Evolutionary conservation across 192 early-diverging fungal genomes (phyloP).

Genomic region (Coemansia sp.): DNA sequence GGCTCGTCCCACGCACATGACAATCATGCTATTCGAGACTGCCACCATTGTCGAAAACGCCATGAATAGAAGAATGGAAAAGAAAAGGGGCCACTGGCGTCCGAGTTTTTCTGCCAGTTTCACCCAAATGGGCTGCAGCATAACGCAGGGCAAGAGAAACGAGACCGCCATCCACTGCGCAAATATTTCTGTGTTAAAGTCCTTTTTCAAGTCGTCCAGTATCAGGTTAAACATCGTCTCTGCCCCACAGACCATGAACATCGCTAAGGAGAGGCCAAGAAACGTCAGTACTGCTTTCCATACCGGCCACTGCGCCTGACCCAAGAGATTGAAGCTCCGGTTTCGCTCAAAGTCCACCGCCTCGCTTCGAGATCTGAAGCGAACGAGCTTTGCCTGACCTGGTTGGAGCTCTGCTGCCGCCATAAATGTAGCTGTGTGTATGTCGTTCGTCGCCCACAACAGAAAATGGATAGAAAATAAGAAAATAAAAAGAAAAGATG

Average conservation of each 20-base stretch:
- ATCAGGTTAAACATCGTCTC: conserved; percentile 85
- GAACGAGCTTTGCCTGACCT: not conserved
- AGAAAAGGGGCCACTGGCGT: conserved; percentile 38
- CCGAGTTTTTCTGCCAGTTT: conserved; percentile 82
- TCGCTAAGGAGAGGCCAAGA: conserved; percentile 58
- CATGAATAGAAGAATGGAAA: conserved; percentile 53
- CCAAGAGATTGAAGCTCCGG: conserved; percentile 37
- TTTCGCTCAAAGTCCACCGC: conserved; percentile 9
- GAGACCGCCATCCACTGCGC: conserved; percentile 83
- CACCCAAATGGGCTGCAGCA: conserved; percentile 79
- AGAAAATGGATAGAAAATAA: not conserved
- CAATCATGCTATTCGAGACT: conserved; percentile 35
- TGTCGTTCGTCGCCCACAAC: not conserved
- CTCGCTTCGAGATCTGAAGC: not conserved
- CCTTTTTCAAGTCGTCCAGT: conserved; percentile 67
- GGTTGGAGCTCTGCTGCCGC: not conserved
- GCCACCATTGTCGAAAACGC: conserved; percentile 57
- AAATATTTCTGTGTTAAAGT: conserved; percentile 65
- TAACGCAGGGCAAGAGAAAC: conserved; percentile 70
- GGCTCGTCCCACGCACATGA: conserved; percentile 69
- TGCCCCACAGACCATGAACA: conserved; percentile 76
- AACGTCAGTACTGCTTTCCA: conserved; percentile 28
- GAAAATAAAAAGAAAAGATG: not conserved
- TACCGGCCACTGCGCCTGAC: conserved; percentile 44
- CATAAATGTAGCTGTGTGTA: not conserved